Evolutionary conservation across 1,284 basidiomycete species (phyloP), one percentile per base, ranked within the genome.

Genomic region (Puccinia horiana): DNA sequence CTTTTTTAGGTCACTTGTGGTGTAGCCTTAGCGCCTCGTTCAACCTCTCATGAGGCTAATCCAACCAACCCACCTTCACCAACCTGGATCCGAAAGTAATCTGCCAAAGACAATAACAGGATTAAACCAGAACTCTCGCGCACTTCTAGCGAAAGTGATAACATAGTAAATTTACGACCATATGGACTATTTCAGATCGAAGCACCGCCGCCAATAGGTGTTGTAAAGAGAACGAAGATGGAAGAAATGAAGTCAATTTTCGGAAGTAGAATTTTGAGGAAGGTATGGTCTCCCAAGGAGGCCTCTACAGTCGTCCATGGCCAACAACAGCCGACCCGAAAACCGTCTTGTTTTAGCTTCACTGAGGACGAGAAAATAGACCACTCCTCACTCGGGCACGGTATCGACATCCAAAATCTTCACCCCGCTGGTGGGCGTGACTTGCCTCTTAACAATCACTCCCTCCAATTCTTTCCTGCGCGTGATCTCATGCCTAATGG

Each of bases 121-220:
- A 26, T 47, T 44, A 29, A 26, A 35, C 6, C 70, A 73, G 47
- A 73, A 6, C 20, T 52, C 2, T 54, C 70, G 6, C 70, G 70
- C 6, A 49, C 26, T 35, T 73, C 49, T 54, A 54, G 2, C 42
- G 70, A 49, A 73, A 73, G 40, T 9, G 70, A n/a, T n/a, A n/a
- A 73, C 42, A 32, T 73, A 20, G 70, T 54, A 16, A 73, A 73
- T 37, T 73, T 73, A 20, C 44, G 47, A 18, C 49, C 70, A 23
- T 49, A 73, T 54, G 32, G 47, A 16, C 2, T 16, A 3, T 73
- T 54, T 32, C n/a, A 47, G n/a, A 26, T 47, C 32, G 32, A 54
- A 16, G 23, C n/a, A n/a, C n/a, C 23, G 18, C 70, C 47, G 54
- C 47, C 23, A 23, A 20, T 26, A 54, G 52, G 47, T 35, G 2